A percentile compares a stretch with the other conserved stretches of the same genome.
phyloP scores from a whole-genome alignment of 306 rosid species.

The Vicia faba region DNA sequence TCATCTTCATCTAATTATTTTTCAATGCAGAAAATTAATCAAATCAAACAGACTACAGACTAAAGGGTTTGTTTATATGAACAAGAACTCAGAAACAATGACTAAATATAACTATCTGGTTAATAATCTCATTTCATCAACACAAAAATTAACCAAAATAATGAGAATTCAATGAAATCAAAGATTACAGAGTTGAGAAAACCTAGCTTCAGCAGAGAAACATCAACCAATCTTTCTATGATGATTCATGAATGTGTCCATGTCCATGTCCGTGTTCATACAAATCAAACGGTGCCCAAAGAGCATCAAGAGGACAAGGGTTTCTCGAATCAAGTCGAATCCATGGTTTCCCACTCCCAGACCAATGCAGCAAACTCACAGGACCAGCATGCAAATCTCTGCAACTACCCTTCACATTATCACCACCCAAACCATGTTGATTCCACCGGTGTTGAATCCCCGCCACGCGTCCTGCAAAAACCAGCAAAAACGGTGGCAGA shows the following conservation, averaged over 20 bases:
- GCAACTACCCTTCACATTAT: slow-evolving; percentile 69
- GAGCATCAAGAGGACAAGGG: slow-evolving; percentile 67
- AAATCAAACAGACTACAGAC: not conserved
- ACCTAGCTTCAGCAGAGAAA: not conserved
- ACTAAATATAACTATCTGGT: slow-evolving; percentile 6
- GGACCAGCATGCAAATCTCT: slow-evolving; percentile 75
- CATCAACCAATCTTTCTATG: not conserved
- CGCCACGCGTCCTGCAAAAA: slow-evolving; percentile 77
- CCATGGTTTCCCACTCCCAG: slow-evolving; percentile 87
- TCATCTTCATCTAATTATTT: not conserved
- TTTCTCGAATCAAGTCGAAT: slow-evolving; percentile 55
- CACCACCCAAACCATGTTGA: slow-evolving; percentile 85
- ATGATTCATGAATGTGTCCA: not conserved
- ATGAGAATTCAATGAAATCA: not conserved
- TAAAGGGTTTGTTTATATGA: not conserved
- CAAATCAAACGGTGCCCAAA: slow-evolving; percentile 75
- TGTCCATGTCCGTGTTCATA: slow-evolving; percentile 38
- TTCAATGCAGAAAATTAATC: not conserved
- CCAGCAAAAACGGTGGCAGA: slow-evolving; percentile 69
- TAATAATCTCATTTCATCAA: not conserved
- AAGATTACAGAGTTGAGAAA: not conserved
- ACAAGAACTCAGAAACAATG: not conserved
- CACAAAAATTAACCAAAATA: not conserved
- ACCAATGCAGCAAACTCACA: slow-evolving; percentile 80
- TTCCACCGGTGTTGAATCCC: slow-evolving; percentile 84